Evolutionary conservation across 306 rosid genomes (phyloP).

Genomic region (Vicia faba): DNA sequence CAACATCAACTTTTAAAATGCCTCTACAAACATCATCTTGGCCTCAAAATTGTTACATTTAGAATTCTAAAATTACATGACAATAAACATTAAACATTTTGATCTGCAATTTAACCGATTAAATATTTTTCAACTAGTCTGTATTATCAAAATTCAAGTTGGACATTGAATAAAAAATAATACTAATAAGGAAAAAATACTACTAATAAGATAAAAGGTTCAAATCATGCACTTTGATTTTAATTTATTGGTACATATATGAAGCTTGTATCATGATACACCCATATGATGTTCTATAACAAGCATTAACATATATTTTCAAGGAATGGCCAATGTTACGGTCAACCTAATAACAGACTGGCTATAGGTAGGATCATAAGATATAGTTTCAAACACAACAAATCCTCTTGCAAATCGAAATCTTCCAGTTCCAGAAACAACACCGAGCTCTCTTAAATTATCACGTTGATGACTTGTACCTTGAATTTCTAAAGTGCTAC

Average conservation of each 20-base stretch:
- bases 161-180: background rate
- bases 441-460: constrained; percentile 43
- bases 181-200: background rate
- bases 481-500: constrained; percentile 44
- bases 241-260: background rate
- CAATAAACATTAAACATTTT: too few relatives aligned
- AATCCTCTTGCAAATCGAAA: constrained; percentile 51
- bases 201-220: background rate
- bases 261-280: background rate
- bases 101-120: background rate
- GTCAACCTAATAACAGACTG: constrained; percentile 36
- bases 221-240: background rate
- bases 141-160: background rate
- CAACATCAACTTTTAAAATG: too few relatives aligned
- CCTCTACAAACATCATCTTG: too few relatives aligned
- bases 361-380: constrained; percentile 32
- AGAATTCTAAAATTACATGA: too few relatives aligned
- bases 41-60: too few relatives aligned
- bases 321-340: constrained; percentile 15
- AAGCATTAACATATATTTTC: background rate
- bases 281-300: background rate
- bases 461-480: constrained; percentile 40
- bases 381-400: constrained; percentile 35
- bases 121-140: too few relatives aligned
- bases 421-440: constrained; percentile 58